Evolutionary conservation across 768 basidiomycete genomes (phyloP).

Genomic region (Kwoniella dejecticola): DNA sequence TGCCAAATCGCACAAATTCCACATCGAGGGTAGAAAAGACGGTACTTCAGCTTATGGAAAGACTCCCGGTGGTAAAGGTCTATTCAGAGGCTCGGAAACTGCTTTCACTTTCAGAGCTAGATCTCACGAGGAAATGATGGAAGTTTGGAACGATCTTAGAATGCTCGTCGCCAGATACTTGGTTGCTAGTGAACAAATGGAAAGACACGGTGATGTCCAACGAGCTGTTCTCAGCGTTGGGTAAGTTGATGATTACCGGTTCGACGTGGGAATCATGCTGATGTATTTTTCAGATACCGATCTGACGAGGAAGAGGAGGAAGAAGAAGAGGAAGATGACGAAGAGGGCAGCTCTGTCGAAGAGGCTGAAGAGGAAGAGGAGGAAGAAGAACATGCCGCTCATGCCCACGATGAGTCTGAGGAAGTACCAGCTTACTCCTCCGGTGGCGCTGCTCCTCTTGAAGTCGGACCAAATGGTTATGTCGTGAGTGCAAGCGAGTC

Average conservation of each 20-base stretch:
- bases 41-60: conserved; percentile 64
- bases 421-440: conserved; percentile 65
- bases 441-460: conserved; percentile 57
- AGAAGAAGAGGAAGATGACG: conserved; percentile 59
- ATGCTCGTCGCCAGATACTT: conserved; percentile 93
- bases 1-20: conserved; percentile 87
- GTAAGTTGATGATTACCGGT: conserved; percentile 59
- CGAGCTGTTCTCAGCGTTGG: conserved; percentile 88
- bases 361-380: conserved; percentile 47
- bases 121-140: conserved; percentile 96
- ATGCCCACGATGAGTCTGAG: conserved; percentile 61
- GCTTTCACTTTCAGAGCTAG: conserved; percentile 90
- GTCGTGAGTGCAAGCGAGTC: too few species aligned
- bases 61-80: conserved; percentile 51
- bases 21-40: conserved; percentile 88
- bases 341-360: conserved; percentile 55
- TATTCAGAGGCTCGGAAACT: conserved; percentile 57
- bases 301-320: conserved; percentile 68
- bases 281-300: conserved; percentile 41
- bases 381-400: conserved; percentile 62
- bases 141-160: conserved; percentile 98
- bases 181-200: conserved; percentile 89
- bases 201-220: conserved; percentile 86
- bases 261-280: background rate
- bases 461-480: conserved; percentile 64